Conservation (phyloP, 768 basidiomycete species). For the Pleurotus salmoneostramineus region DNA sequence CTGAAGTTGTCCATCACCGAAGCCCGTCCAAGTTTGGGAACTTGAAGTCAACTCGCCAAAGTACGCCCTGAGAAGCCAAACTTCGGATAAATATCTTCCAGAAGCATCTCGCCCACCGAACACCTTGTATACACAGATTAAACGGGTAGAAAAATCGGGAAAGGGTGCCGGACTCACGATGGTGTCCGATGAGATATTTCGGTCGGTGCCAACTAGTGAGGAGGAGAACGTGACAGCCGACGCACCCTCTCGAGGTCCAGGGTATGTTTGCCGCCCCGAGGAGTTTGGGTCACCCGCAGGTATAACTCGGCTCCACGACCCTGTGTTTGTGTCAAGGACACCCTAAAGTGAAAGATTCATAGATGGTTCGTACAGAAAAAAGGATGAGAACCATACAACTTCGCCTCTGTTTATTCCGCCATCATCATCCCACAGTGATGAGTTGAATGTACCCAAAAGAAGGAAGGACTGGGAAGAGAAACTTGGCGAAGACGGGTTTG, state of each 20-base stretch:
- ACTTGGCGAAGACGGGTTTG: conserved; percentile 48
- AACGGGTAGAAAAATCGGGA: not conserved
- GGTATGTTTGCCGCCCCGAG: conserved; percentile 46
- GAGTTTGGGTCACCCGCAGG: conserved; percentile 73
- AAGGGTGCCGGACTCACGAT: conserved; percentile 35
- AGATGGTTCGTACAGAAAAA: conserved; percentile 3
- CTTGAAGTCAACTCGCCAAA: conserved; percentile 55
- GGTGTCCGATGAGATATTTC: conserved; percentile 54
- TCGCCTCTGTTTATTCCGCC: conserved; percentile 62
- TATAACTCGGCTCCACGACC: conserved; percentile 67
- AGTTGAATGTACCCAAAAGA: conserved; percentile 64
- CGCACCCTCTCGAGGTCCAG: conserved; percentile 69
- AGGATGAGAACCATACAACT: conserved; percentile 45
- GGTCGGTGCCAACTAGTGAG: conserved; percentile 54
- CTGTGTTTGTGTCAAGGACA: conserved; percentile 56
- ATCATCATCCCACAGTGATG: conserved; percentile 63
- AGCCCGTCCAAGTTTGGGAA: conserved; percentile 57
- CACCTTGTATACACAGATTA: conserved; percentile 28
- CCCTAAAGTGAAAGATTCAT: conserved; percentile 33
- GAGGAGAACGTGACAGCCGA: conserved; percentile 50
- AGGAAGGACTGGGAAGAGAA: conserved; percentile 67
- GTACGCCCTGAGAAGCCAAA: conserved; percentile 79
- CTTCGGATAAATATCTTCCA: conserved; percentile 66
- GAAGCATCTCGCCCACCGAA: conserved; percentile 71
- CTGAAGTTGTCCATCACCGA: conserved; percentile 57